phyloP scores from a whole-genome alignment of 495 filamentous ascomycete genomes.

The Rostrohypoxylon terebratum region DNA sequence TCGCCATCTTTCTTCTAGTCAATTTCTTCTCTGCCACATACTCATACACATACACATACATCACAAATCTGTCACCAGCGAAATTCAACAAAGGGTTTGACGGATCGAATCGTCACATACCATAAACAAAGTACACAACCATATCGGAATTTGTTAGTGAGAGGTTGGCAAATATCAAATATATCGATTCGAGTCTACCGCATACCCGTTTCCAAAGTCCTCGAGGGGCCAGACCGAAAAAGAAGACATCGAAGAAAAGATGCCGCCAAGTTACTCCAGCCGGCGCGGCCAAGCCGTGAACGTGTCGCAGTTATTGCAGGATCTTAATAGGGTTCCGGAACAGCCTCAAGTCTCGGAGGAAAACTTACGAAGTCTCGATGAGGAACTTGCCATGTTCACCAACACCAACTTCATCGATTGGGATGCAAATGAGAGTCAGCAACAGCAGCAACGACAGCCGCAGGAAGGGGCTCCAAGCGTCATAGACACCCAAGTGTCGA shows the following conservation, averaged over 20 bases:
- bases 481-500: conserved; percentile 47
- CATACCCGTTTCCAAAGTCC: not conserved
- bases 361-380: conserved; percentile 66
- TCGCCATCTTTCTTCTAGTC: conserved; percentile 22
- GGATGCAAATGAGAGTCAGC: conserved; percentile 61
- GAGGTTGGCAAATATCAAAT: not conserved
- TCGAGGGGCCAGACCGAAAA: conserved; percentile 3
- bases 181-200: conserved; percentile 15
- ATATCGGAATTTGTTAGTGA: conserved; percentile 21
- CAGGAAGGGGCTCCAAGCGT: conserved; percentile 41
- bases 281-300: conserved; percentile 75
- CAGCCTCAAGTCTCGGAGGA: conserved; percentile 74
- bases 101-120: not conserved
- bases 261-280: conserved; percentile 64
- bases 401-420: conserved; percentile 95
- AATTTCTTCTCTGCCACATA: conserved; percentile 11
- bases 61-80: conserved; percentile 4
- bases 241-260: conserved; percentile 13
- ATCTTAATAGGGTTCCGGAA: conserved; percentile 79
- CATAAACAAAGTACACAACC: conserved; percentile 1
- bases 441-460: conserved; percentile 25
- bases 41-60: conserved; percentile 8
- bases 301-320: conserved; percentile 87
- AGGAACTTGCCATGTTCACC: conserved; percentile 89
- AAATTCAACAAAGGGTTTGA: not conserved